phyloP scores from a whole-genome alignment of 2,329 filamentous ascomycete species.

The Aspergillus costaricaensis region DNA sequence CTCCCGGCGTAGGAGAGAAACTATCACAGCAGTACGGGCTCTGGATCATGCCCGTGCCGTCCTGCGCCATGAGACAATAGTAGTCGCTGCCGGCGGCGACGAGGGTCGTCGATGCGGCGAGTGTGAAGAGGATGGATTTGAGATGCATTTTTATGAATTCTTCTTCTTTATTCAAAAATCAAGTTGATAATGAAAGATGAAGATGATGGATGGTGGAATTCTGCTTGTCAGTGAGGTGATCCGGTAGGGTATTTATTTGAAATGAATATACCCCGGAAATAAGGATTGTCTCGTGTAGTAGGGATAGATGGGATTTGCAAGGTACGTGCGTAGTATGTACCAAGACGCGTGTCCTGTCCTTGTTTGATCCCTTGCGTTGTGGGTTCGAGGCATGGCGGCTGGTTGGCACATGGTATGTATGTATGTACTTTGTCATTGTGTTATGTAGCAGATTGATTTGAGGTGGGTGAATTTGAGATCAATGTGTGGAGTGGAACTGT shows the following conservation, averaged over 20 bases:
- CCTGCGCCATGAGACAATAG: slow-evolving; percentile 29
- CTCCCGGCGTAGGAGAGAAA: slow-evolving; percentile 20
- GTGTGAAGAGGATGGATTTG: slow-evolving; percentile 20
- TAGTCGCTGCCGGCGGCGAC: slow-evolving; percentile 15
- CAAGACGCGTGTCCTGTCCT: background rate
- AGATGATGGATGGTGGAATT: background rate
- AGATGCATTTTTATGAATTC: slow-evolving; percentile 18
- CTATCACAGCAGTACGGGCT: slow-evolving; percentile 33
- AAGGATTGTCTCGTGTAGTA: background rate
- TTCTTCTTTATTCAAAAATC: background rate
- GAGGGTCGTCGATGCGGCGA: slow-evolving; percentile 19
- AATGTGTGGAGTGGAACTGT: background rate
- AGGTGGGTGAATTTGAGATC: background rate
- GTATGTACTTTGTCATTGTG: background rate
- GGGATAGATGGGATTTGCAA: background rate
- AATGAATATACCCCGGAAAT: background rate
- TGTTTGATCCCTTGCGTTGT: background rate
- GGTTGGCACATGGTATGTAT: background rate
- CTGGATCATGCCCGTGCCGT: slow-evolving; percentile 31
- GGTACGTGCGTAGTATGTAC: background rate
- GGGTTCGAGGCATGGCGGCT: background rate
- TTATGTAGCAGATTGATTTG: background rate
- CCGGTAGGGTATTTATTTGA: background rate
- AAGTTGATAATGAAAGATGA: background rate
- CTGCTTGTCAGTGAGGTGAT: background rate